Evolutionary conservation across 495 filamentous ascomycete species (phyloP).

Genomic region (Penicillium paxilli): DNA sequence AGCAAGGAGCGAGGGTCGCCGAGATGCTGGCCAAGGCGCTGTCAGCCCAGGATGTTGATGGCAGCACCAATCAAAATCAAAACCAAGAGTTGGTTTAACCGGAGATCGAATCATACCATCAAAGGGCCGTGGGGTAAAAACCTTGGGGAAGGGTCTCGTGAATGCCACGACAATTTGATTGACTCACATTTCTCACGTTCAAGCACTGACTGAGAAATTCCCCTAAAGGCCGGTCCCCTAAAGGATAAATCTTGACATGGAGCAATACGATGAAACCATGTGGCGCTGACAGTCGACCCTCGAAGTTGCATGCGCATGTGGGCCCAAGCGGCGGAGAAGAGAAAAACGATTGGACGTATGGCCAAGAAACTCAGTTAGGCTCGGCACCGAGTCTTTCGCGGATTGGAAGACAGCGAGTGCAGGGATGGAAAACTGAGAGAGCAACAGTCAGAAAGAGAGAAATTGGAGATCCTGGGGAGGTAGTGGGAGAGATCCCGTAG

Average conservation of each 20-base stretch:
- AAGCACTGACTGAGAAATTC: background rate
- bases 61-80: background rate
- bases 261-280: conserved; percentile 25
- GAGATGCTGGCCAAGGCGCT: background rate
- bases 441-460: background rate
- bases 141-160: background rate
- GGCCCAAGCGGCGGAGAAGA: background rate
- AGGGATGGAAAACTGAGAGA: too few relatives aligned
- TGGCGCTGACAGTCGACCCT: conserved; percentile 15
- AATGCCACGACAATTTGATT: background rate
- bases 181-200: background rate
- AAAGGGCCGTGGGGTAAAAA: background rate
- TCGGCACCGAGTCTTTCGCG: background rate
- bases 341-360: conserved; percentile 3
- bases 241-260: conserved; percentile 6
- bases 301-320: conserved; percentile 20
- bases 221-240: conserved; percentile 1
- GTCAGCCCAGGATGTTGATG: background rate
- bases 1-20: too few relatives aligned
- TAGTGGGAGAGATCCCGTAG: background rate
- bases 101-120: background rate
- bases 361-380: background rate
- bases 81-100: background rate
- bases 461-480: background rate
- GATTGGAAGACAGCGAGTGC: background rate